phyloP scores from a whole-genome alignment of 75 land plant genomes.

The Chamaecyparis obtusa region DNA sequence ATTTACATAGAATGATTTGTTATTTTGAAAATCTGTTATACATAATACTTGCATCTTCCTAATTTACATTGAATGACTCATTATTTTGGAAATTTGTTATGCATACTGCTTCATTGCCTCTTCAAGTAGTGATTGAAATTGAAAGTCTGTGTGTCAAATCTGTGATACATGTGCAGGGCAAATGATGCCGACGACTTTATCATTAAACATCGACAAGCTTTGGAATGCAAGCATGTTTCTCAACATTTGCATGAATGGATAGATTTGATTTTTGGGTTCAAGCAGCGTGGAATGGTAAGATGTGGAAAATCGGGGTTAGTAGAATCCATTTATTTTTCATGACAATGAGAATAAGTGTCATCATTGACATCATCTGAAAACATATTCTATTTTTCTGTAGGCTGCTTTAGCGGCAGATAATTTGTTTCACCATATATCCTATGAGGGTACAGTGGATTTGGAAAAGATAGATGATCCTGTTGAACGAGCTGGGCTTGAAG shows the following conservation, averaged over 20 bases:
- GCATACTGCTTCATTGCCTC: background rate
- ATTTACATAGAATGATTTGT: background rate
- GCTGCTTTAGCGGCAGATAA: conserved; percentile 44
- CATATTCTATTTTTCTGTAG: conserved; percentile 20
- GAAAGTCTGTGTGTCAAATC: background rate
- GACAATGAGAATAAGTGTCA: background rate
- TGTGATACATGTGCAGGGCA: conserved; percentile 22
- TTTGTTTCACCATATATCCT: conserved; percentile 39
- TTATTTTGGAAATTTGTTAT: background rate
- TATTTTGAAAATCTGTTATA: too few relatives aligned
- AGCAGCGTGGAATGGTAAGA: conserved; percentile 37
- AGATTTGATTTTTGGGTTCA: conserved; percentile 46
- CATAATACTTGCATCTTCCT: background rate
- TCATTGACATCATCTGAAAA: background rate
- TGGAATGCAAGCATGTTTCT: conserved; percentile 44
- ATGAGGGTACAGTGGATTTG: conserved; percentile 48
- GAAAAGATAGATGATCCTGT: conserved; percentile 42
- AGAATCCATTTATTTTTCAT: background rate
- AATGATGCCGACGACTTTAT: conserved; percentile 39
- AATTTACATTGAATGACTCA: background rate
- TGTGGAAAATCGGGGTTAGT: background rate
- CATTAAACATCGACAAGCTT: conserved; percentile 36
- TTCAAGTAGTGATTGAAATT: background rate
- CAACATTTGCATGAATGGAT: conserved; percentile 40
- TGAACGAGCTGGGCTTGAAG: conserved; percentile 44